Base-by-base conservation (phyloP, 2,329 filamentous ascomycete species). In the Botryotinia calthae region DNA sequence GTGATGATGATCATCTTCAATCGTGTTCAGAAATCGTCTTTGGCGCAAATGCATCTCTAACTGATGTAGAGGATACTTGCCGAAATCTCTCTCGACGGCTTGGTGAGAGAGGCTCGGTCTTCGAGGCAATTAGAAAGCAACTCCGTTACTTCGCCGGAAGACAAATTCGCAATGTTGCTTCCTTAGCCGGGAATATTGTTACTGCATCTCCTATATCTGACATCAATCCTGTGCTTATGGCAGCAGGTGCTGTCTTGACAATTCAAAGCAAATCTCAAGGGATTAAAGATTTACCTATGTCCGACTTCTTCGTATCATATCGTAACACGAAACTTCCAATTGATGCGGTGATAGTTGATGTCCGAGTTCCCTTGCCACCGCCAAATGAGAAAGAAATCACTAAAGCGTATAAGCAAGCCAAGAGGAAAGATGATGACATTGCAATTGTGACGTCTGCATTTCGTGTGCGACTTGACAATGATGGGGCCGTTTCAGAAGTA, bases 131-230 rank as follows among this genome's bases (percentile, higher is more conserved):
- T 0, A 86, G 94, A 79, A 98, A 97, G 81, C 95, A 98, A 81
- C 89, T 98, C 71, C 91, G 91, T 76, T 98, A 95, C 81, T 98
- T 98, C 82, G 95, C 95, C 70, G 95, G 95, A 59, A 86, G 95
- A 65, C 95, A 98, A 79, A 98, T 98, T 79, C 88, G 95, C 77
- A 98, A 98, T 78, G 95, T 97, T 22, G 95, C 95, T 44, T 98
- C 95, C 0, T 94, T 95, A 0, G 95, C 95, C 0, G 95, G 95
- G 56, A 98, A 98, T 79, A 83, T 98, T 40, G 94, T 92, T 1
- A 98, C 95, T 0, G 95, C 95, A 0, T 97, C 94, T 34, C 95
- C 95, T 0, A 98, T 98, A 64, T 98, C 95, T 0, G 95, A 98
- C 83, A 84, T 98, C 65, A 98, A 98, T 79, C 95, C 95, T 0